Percentiles rank a stretch among this genome's conserved stretches.
Conservation (phyloP, 2,329 filamentous ascomycete species). For the Geoglossum cookeanum region DNA sequence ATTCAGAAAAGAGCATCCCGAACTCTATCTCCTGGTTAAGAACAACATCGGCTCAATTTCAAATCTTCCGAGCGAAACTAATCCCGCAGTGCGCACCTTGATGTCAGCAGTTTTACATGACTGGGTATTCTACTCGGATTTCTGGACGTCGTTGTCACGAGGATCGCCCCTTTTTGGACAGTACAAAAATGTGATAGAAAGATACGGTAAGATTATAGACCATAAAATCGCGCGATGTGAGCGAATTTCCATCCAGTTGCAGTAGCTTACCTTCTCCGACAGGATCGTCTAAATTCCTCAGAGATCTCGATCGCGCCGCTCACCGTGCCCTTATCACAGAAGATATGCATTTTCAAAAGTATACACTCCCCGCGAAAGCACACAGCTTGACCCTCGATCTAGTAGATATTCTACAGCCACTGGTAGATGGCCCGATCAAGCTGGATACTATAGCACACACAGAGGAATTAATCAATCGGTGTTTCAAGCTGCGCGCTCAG, state of each 20-base stretch:
- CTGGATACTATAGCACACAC: neutral
- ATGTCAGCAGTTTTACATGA: neutral
- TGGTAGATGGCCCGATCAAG: neutral
- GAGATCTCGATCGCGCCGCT: neutral
- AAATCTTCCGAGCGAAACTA: neutral
- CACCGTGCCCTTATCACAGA: neutral
- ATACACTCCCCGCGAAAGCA: neutral
- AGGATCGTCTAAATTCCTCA: neutral
- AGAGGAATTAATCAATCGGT: neutral
- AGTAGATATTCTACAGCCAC: neutral
- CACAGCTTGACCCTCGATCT: neutral
- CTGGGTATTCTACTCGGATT: neutral
- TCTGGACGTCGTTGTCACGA: neutral
- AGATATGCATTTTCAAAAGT: neutral
- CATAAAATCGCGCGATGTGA: neutral
- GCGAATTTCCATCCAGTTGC: neutral
- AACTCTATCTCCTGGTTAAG: neutral
- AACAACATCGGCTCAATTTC: neutral
- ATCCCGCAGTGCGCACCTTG: neutral
- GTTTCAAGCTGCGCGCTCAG: neutral
- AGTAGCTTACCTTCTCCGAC: neutral
- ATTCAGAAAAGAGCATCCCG: neutral
- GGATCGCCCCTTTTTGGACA: neutral
- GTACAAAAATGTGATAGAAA: neutral
- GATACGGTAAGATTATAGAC: neutral